These are phyloP conservation scores for Chytridium lagenaria DNA, from an alignment of 371 early-diverging fungal species.

Conservation along the genomic window DNA sequence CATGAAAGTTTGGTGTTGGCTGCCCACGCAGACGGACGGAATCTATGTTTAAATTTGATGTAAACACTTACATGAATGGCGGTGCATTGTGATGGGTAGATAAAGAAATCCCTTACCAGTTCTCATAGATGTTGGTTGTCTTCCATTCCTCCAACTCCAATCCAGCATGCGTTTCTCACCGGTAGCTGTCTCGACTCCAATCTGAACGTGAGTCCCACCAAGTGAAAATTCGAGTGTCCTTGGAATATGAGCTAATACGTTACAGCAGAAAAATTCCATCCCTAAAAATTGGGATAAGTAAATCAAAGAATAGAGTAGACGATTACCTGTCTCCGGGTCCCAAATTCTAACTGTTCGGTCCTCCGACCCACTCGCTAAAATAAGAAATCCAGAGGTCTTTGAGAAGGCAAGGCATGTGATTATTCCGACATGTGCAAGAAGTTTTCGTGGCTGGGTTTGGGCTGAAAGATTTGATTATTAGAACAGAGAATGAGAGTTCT, in stretches of 20 bases:
- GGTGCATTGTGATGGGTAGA: too few relatives aligned
- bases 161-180: not conserved
- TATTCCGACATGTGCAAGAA: not conserved
- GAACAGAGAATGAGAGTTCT: not conserved
- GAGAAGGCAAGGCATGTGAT: constrained; percentile 2
- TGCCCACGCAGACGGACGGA: too few relatives aligned
- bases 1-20: too few relatives aligned
- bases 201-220: constrained; percentile 10
- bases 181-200: not conserved
- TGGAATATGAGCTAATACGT: not conserved
- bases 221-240: not conserved
- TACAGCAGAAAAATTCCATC: not conserved
- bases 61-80: too few relatives aligned
- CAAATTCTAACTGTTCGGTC: constrained; percentile 7
- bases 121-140: not conserved
- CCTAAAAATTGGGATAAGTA: not conserved
- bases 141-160: not conserved
- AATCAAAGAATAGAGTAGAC: not conserved
- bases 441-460: not conserved
- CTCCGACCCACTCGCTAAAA: constrained; percentile 2
- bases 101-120: not conserved
- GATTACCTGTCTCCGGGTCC: constrained; percentile 8
- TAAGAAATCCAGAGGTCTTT: not conserved
- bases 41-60: too few relatives aligned
- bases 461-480: not conserved